Percentiles rank a stretch among this genome's conserved stretches.
Evolutionary conservation across 2,329 filamentous ascomycete species (phyloP).

Genomic region (Fusarium armeniacum): DNA sequence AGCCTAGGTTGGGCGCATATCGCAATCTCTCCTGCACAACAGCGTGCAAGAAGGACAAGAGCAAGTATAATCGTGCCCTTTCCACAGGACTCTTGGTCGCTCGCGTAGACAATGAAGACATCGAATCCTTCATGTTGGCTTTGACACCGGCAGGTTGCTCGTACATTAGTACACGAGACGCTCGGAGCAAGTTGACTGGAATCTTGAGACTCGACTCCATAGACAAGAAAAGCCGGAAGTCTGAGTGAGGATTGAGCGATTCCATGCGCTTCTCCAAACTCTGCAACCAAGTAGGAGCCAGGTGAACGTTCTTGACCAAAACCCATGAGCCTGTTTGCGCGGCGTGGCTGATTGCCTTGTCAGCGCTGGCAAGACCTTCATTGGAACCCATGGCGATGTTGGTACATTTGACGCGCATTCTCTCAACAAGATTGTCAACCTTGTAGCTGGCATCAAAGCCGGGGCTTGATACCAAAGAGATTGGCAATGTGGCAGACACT

Average conservation of each 20-base stretch:
- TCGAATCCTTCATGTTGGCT: conserved; percentile 98
- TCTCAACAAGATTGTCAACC: conserved; percentile 93
- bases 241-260: conserved; percentile 90
- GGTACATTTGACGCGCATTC: conserved; percentile 84
- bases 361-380: conserved; percentile 90
- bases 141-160: conserved; percentile 97
- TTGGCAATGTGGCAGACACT: conserved; percentile 85
- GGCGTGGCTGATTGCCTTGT: conserved; percentile 94
- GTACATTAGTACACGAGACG: conserved; percentile 95
- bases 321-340: conserved; percentile 96
- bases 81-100: conserved; percentile 89
- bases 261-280: conserved; percentile 97
- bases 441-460: conserved; percentile 99
- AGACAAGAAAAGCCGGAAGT: conserved; percentile 95
- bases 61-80: conserved; percentile 87
- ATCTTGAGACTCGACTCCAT: conserved; percentile 99
- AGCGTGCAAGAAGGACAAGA: conserved; percentile 94
- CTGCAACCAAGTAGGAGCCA: conserved; percentile 95
- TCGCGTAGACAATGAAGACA: conserved; percentile 83
- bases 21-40: conserved; percentile 94
- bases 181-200: conserved; percentile 92
- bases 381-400: conserved; percentile 99
- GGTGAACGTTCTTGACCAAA: conserved; percentile 97
- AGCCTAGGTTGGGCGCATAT: conserved; percentile 93
- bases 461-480: conserved; percentile 92